Conservation (phyloP, 2,329 filamentous ascomycete species). For the Pseudogymnoascus verrucosus region DNA sequence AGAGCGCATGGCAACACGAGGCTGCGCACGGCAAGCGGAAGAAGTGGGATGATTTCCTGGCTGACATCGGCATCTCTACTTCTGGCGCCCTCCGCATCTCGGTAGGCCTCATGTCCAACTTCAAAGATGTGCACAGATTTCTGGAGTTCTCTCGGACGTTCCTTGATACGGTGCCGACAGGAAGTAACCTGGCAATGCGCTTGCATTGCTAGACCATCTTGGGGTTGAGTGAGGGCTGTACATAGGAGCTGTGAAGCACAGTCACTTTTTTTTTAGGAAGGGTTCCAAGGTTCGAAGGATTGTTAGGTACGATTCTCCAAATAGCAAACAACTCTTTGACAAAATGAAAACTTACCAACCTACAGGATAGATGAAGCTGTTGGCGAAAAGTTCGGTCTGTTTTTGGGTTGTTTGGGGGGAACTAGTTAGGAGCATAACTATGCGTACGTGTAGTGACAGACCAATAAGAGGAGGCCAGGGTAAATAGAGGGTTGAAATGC, state of each 20-base stretch:
- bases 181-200: background rate
- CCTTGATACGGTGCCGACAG: background rate
- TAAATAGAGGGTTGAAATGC: background rate
- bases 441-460: background rate
- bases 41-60: constrained; percentile 22
- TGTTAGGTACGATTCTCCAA: background rate
- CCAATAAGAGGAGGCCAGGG: too few species aligned
- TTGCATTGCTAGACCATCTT: background rate
- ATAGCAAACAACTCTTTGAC: background rate
- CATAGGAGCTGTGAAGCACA: background rate
- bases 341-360: background rate
- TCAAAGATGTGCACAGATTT: constrained; percentile 31
- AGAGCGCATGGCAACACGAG: background rate
- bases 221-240: background rate
- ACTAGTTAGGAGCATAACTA: background rate
- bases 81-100: constrained; percentile 33
- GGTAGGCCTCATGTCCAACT: constrained; percentile 32
- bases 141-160: constrained; percentile 28
- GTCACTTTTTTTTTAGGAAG: background rate
- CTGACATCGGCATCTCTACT: constrained; percentile 18
- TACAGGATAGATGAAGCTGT: background rate
- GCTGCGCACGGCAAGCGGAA: background rate
- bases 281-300: background rate
- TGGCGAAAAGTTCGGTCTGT: background rate
- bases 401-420: background rate